A percentile compares a stretch with the other conserved stretches of the same genome.
Evolutionary conservation across 2,329 filamentous ascomycete species (phyloP).

Genomic region (Allantophomopsis lycopodina): DNA sequence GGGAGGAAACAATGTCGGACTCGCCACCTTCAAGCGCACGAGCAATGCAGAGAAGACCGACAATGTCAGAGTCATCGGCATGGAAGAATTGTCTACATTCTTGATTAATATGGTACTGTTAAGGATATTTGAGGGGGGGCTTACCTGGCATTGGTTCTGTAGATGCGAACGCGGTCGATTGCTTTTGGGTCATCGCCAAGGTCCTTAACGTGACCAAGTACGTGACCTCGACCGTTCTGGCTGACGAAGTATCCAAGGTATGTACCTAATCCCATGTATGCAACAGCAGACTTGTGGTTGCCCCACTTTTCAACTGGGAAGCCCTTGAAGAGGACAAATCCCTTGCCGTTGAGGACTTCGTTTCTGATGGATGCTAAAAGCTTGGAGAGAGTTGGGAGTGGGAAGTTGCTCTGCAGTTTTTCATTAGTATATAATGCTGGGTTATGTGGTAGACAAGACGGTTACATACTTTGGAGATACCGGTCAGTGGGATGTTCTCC

Average conservation of each 20-base stretch:
- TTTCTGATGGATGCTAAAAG: conserved; percentile 41
- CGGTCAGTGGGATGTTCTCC: conserved; percentile 52
- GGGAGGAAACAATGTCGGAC: conserved; percentile 65
- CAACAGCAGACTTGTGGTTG: conserved; percentile 65
- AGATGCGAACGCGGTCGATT: conserved; percentile 81
- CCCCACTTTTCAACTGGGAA: conserved; percentile 69
- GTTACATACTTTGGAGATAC: conserved; percentile 43
- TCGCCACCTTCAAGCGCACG: conserved; percentile 71
- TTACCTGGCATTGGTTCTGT: conserved; percentile 65
- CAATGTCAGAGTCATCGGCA: conserved; percentile 69
- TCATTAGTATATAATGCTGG: conserved; percentile 2
- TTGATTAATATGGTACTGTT: neutral
- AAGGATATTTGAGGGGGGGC: conserved; percentile 1
- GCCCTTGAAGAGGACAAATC: conserved; percentile 81
- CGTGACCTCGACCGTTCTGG: conserved; percentile 75
- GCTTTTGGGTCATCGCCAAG: conserved; percentile 68
- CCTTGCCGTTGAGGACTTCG: conserved; percentile 70
- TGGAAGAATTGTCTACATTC: conserved; percentile 62
- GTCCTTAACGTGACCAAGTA: conserved; percentile 82
- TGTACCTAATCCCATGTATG: conserved; percentile 82
- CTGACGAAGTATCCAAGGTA: conserved; percentile 81
- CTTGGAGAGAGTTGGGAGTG: conserved; percentile 37
- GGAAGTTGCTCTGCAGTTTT: conserved; percentile 33
- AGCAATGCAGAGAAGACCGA: conserved; percentile 71
- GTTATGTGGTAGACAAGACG: neutral